Evolutionary conservation across 805 yeast species (phyloP), one percentile per base, ranked within the genome.

Genomic region (Pichia nakasei): DNA sequence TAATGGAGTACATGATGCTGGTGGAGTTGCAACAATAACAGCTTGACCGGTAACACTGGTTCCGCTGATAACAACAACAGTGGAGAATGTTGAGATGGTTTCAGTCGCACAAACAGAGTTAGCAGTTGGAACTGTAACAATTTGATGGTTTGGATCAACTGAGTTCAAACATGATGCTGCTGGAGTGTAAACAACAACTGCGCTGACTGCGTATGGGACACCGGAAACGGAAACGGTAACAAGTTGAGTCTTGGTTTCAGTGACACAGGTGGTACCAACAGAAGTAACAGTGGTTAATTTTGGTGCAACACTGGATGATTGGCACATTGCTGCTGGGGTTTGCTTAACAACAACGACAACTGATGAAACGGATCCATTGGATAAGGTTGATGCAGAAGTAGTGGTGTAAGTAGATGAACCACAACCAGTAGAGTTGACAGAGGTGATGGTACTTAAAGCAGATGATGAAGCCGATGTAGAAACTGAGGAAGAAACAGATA

Each of bases 301-400:
- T n/a, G n/a, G n/a, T n/a, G n/a, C n/a, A n/a, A n/a, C n/a, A n/a
- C n/a, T n/a, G n/a, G n/a, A n/a, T n/a, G n/a, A n/a, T n/a, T n/a
- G n/a, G n/a, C n/a, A n/a, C n/a, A n/a, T n/a, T n/a, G n/a, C 21
- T 13, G 24, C 33, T 22, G 44, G 41, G 2, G 44, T 42, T 37
- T 42, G 41, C 24, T 37, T 22, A 20, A 42, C 37, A 19, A 42
- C 37, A n/a, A 37, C 37, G 19, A 37, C 33, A 37, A 39, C 29
- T 9, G 32, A 15, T 27, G 41, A 22, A 22, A 34, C 24, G 8
- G 27, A 18, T 17, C 44, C 44, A 20, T 42, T 24, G 3, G 32
- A 4, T 11, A 31, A 15, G 5, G 37, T 33, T 2, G 37, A 22
- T 9, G 22, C 18, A 11, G 12, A 11, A 4, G 33, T 24, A 9